Evolutionary conservation across 441 rosid genomes (phyloP).

Genomic region (Capsella rubella): DNA sequence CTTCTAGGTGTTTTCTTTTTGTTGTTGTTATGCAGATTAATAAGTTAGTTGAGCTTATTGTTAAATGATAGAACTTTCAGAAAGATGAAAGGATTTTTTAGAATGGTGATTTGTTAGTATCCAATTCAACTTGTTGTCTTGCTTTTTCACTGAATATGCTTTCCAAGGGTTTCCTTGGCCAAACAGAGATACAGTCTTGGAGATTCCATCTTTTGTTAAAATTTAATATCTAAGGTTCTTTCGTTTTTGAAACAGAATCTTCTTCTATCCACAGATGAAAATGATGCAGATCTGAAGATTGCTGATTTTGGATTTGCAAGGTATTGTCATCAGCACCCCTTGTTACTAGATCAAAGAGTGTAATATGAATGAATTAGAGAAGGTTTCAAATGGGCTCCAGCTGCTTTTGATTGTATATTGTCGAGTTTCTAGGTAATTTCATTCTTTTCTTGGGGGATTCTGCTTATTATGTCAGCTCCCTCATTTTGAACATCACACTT

Average conservation of each 20-base stretch:
- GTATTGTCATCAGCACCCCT: slow-evolving; percentile 52
- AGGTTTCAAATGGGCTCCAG: slow-evolving; percentile 27
- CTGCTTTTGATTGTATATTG: slow-evolving; percentile 23
- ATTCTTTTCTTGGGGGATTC: slow-evolving; percentile 24
- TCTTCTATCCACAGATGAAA: slow-evolving; percentile 76
- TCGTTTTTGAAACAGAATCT: slow-evolving; percentile 77
- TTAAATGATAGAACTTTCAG: not conserved
- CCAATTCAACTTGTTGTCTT: not conserved
- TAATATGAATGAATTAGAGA: slow-evolving; percentile 35
- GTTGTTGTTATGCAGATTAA: not conserved
- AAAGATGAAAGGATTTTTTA: slow-evolving; percentile 6
- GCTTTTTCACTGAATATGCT: slow-evolving; percentile 7
- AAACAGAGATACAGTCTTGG: slow-evolving; percentile 10
- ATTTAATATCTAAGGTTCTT: slow-evolving; percentile 41
- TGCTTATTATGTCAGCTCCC: slow-evolving; percentile 8
- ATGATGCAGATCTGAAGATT: slow-evolving; percentile 77
- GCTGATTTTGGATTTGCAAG: slow-evolving; percentile 99
- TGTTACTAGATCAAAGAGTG: slow-evolving; percentile 29
- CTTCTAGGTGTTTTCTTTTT: slow-evolving; percentile 5
- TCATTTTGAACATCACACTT: slow-evolving; percentile 28
- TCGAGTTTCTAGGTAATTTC: slow-evolving; percentile 23
- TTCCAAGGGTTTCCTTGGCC: slow-evolving; percentile 14
- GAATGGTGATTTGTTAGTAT: slow-evolving; percentile 19
- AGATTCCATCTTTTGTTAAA: slow-evolving; percentile 11
- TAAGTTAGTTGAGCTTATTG: not conserved